phyloP scores from a whole-genome alignment of 306 rosid genomes.

The Pueraria montana region DNA sequence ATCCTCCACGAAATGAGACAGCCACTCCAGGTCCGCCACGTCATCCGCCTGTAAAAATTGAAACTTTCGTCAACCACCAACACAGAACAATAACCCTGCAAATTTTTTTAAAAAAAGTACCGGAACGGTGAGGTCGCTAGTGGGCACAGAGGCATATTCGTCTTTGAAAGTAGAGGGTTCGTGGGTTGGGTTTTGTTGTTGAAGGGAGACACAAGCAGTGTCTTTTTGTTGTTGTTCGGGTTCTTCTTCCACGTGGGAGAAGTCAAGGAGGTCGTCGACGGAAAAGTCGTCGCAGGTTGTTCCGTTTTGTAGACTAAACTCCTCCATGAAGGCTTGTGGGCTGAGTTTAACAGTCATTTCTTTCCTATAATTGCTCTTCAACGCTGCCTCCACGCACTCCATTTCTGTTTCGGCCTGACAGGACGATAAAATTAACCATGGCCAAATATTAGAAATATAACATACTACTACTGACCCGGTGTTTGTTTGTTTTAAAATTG shows the following conservation, averaged over 20 bases:
- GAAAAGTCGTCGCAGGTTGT: constrained; percentile 64
- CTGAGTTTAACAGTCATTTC: constrained; percentile 57
- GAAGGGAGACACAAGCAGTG: constrained; percentile 50
- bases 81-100: not conserved
- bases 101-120: constrained; percentile 50
- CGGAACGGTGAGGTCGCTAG: constrained; percentile 80
- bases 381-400: constrained; percentile 79
- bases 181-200: constrained; percentile 22
- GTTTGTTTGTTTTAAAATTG: not conserved
- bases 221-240: constrained; percentile 34
- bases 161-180: constrained; percentile 48
- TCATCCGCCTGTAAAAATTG: constrained; percentile 78
- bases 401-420: constrained; percentile 65
- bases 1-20: constrained; percentile 96
- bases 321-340: constrained; percentile 59
- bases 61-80: constrained; percentile 49
- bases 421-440: not conserved
- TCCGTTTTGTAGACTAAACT: constrained; percentile 30
- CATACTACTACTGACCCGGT: too few species aligned
- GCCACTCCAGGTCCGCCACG: constrained; percentile 86
- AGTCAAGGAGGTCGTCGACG: constrained; percentile 83
- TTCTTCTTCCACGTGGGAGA: constrained; percentile 66
- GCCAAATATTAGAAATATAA: not conserved
- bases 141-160: constrained; percentile 51
- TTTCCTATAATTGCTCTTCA: constrained; percentile 69